Evolutionary conservation across 1,284 basidiomycete genomes (phyloP), one percentile per base, ranked within the genome.

Genomic region (Marasmius tenuissimus): DNA sequence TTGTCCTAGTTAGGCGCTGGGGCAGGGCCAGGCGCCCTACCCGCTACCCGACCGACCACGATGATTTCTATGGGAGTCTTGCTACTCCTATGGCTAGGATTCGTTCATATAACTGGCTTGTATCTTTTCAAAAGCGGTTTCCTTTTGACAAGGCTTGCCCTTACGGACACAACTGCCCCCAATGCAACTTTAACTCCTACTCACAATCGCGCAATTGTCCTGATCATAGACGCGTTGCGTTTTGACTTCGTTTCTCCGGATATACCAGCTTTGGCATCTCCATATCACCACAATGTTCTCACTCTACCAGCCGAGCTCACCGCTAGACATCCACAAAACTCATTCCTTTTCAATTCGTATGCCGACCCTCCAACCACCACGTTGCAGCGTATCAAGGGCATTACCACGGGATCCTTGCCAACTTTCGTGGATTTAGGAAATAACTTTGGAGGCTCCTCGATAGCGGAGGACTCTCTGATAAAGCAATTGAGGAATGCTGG

Each of bases 351-450:
- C 73, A 92, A 98, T 71, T 85, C 95, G 5, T 89, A 92, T 73
- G 89, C 94, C 0, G 97, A 99, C 72, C 96, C 97, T 0, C 97
- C 97, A 1, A 99, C 97, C 0, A 91, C 95, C 0, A 99, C 97
- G 0, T 84, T 99, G 54, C 97, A 99, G 74, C 85, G 97, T 1
- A 89, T 99, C 70, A 99, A 99, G 71, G 97, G 89, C 0, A 79
- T 99, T 55, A 98, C 95, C 0, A 98, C 97, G 0, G 97, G 97
- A 3, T 96, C 94, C 0, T 78, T 99, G 7, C 97, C 97, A 0
- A 99, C 97, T 0, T 99, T 99, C 70, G 86, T 99, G 55, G 97
- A 99, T 70, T 84, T 93, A 22, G 94, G 96, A 5, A 89, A 89
- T 58, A 98, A 95, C 73, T 98, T 99, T 78, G 93, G 91, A 20